A percentile compares a stretch with the other conserved stretches of the same genome.
phyloP scores from a whole-genome alignment of 2,329 filamentous ascomycete genomes.

The Phaeosphaeria sp. region DNA sequence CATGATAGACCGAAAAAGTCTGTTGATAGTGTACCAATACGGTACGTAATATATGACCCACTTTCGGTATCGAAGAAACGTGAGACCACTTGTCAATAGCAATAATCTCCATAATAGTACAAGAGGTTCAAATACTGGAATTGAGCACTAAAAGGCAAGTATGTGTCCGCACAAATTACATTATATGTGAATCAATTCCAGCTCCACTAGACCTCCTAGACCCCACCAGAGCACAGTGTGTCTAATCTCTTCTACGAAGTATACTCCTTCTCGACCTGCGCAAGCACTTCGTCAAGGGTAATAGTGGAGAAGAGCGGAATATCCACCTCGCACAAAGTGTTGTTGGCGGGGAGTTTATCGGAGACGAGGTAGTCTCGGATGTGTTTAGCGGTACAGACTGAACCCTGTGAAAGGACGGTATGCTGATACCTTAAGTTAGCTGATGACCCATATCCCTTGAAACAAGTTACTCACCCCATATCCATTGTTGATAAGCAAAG shows the following conservation, averaged over 20 bases:
- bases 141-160: no score
- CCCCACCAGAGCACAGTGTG: no score
- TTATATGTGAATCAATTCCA: no score
- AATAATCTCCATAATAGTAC: no score
- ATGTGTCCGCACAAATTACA: no score
- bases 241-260: background rate
- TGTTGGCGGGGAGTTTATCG: background rate
- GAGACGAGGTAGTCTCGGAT: background rate
- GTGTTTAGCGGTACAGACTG: background rate
- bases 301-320: background rate
- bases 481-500: slow-evolving; percentile 17
- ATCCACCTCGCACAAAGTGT: background rate
- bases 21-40: no score
- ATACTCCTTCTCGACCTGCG: background rate
- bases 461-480: slow-evolving; percentile 9
- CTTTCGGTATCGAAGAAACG: no score
- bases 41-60: no score
- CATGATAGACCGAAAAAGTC: no score
- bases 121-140: no score
- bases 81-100: no score
- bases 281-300: background rate
- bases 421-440: background rate
- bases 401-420: background rate
- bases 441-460: background rate
- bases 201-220: no score